These are phyloP conservation scores for Sanghuangporus sanghuang DNA, from an alignment of 1,284 basidiomycete species.

Conservation along the genomic window DNA sequence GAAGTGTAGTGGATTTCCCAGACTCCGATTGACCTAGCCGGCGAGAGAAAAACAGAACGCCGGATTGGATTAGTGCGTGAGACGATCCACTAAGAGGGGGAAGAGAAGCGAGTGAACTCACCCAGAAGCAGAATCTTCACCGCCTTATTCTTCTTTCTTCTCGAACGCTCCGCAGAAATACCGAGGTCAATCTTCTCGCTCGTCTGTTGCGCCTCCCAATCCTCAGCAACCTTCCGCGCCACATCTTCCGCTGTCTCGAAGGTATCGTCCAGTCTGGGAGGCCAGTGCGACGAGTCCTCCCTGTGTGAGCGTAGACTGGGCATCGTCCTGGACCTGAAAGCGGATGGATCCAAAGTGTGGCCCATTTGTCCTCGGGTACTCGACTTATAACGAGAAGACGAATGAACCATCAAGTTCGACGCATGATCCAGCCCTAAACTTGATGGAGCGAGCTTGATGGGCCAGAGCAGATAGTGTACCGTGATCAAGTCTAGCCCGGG, in stretches of 20 bases:
- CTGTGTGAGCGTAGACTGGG: not conserved
- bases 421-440: not conserved
- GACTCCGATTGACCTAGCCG: conserved; percentile 58
- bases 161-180: conserved; percentile 39
- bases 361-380: not conserved
- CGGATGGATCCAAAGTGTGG: not conserved
- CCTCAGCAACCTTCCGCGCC: conserved; percentile 35
- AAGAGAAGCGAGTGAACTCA: conserved; percentile 25
- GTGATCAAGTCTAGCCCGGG: not conserved
- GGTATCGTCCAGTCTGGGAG: not conserved
- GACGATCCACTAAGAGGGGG: not conserved
- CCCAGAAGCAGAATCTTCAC: conserved; percentile 53
- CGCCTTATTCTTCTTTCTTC: conserved; percentile 33
- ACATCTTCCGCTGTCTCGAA: conserved; percentile 33
- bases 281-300: conserved; percentile 10
- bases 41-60: not conserved
- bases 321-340: not conserved
- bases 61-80: not conserved
- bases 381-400: not conserved
- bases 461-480: not conserved
- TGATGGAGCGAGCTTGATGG: not conserved
- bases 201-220: conserved; percentile 46
- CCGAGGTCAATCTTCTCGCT: conserved; percentile 52
- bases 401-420: not conserved
- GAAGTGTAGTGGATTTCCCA: conserved; percentile 61